Conservation (phyloP, 345 rosid genomes). For the Hevea brasiliensis region DNA sequence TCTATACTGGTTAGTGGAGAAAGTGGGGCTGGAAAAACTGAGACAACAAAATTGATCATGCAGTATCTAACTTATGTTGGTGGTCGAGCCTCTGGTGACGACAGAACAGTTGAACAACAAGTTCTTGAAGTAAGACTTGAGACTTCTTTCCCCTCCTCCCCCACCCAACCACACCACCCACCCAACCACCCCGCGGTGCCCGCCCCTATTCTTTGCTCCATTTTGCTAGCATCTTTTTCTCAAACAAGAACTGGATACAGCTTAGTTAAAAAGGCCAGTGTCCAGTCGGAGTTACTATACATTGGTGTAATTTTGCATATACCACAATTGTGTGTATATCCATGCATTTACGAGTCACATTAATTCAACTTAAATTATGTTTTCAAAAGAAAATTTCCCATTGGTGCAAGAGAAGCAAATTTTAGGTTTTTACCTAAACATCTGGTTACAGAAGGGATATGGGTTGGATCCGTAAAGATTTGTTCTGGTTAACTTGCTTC, state of each 20-base stretch:
- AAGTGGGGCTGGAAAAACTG: constrained; percentile 99
- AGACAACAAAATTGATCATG: constrained; percentile 96
- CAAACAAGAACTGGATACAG: not conserved
- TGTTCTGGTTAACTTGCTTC: not conserved
- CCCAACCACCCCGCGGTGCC: too few relatives aligned
- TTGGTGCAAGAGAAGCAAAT: not conserved
- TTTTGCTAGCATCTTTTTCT: constrained; percentile 3
- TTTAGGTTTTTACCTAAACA: not conserved
- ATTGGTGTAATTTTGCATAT: not conserved
- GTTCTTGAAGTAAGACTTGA: constrained; percentile 80
- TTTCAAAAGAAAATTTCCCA: not conserved
- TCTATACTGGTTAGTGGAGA: constrained; percentile 98
- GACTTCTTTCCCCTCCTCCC: too few relatives aligned
- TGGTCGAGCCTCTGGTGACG: constrained; percentile 86
- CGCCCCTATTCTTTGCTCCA: not conserved
- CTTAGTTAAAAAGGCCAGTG: not conserved
- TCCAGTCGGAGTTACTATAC: not conserved
- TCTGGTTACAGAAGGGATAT: constrained; percentile 2
- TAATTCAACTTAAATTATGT: not conserved
- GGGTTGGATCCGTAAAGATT: not conserved
- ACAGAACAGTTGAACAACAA: constrained; percentile 95
- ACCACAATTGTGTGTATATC: not conserved
- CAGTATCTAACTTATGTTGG: constrained; percentile 97
- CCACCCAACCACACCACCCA: too few relatives aligned
- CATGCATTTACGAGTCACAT: not conserved